Evolutionary conservation across 2,329 filamentous ascomycete genomes (phyloP), one percentile per base, ranked within the genome.

Genomic region (Exophiala alcalophila): DNA sequence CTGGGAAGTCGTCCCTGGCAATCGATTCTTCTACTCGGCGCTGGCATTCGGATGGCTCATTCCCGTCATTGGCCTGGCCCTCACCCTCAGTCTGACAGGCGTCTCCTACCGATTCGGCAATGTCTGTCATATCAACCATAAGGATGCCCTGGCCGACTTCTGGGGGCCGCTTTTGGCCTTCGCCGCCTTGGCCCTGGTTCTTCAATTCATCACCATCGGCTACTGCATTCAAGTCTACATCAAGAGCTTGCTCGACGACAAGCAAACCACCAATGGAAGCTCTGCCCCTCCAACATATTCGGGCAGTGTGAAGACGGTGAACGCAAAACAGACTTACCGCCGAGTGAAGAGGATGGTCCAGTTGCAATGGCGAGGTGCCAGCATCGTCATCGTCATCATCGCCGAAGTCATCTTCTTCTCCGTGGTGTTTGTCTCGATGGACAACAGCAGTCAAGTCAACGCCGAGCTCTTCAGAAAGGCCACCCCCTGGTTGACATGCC

Each of bases 171-270:
- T 96, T 19, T 73, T 95, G 54, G 78, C 83, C 4, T 84, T 97
- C 58, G 78, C 87, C 23, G 84, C 80, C 16, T 68, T 84, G 27
- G 85, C 89, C 0, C 77, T 88, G 56, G 71, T 96, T 42, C 74
- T 90, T 23, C 92, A 96, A 58, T 78, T 96, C 53, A 74, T 79
- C 29, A 97, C 92, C 4, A 91, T 89, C 66, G 73, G 74, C 10
- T 97, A 98, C 70, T 97, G 92, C 64, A 84, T 95, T 67, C 89
- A 94, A 61, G 87, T 98, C 34, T 98, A 97, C 62, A 73, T 98
- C 40, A 83, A 83, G 42, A 90, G 90, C 18, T 73, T 95, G 41
- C 77, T 80, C 48, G 87, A 94, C 62, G 80, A 80, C 55, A 77
- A 79, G 40, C 71, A 77, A 24, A 81, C 83, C 4, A 88, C 84